Percentiles rank a stretch among this genome's conserved stretches.
Evolutionary conservation across 176 grass and related monocot species (phyloP).

Genomic region (Paspalum notatum): DNA sequence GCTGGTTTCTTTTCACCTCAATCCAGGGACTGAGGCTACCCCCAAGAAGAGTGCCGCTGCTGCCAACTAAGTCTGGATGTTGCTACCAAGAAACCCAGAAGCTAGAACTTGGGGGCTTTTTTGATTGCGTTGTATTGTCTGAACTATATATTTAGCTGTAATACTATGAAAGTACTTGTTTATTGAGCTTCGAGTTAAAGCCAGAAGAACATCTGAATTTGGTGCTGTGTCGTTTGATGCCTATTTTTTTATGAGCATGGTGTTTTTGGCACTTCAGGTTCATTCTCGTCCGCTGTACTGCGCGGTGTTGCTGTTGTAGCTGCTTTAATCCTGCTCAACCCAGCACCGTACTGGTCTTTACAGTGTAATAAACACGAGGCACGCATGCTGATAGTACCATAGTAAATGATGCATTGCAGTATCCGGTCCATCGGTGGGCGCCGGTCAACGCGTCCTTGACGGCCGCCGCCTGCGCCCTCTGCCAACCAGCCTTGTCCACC

Average conservation of each 20-base stretch:
- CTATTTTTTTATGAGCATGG: not conserved
- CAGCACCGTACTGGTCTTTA: no score
- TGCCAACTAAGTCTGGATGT: not conserved
- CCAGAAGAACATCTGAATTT: not conserved
- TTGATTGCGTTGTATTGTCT: not conserved
- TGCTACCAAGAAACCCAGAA: not conserved
- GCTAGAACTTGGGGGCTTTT: not conserved
- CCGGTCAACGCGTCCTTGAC: no score
- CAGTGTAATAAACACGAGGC: no score
- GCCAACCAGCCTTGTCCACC: no score
- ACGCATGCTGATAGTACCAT: no score
- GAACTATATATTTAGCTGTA: not conserved
- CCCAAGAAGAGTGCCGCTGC: conserved; percentile 61
- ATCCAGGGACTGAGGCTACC: conserved; percentile 70
- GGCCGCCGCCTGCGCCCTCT: no score
- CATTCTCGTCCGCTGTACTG: no score
- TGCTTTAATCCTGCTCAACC: no score
- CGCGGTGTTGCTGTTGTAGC: no score
- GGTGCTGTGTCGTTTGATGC: not conserved
- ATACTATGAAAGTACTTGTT: not conserved
- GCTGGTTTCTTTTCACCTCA: not conserved
- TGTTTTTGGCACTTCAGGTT: no score
- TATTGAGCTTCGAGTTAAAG: not conserved
- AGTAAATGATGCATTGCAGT: no score
- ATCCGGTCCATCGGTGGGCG: no score